A percentile compares a stretch with the other conserved stretches of the same genome.
These are phyloP conservation scores for Gracilaria domingensis DNA, from an alignment of 23 red algal genomes.

Conservation along the genomic window DNA sequence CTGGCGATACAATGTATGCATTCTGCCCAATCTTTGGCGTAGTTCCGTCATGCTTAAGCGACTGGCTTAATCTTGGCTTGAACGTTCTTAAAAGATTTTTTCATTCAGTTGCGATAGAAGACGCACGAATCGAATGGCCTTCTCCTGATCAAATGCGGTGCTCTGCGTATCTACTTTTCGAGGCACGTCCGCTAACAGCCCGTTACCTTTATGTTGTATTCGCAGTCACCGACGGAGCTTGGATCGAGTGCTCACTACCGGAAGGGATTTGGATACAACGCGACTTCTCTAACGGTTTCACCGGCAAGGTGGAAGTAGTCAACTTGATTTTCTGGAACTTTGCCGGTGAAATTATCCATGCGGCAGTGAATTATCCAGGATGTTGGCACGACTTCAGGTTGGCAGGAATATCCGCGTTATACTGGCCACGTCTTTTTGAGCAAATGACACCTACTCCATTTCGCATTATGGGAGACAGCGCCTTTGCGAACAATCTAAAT, in stretches of 20 bases:
- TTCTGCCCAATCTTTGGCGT: too few species aligned
- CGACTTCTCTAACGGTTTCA: constrained; percentile 22
- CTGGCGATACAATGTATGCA: too few species aligned
- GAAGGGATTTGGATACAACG: constrained; percentile 3
- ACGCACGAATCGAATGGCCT: too few species aligned
- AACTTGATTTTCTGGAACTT: constrained; percentile 45
- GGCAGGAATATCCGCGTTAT: not conserved
- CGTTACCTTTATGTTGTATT: constrained; percentile 1
- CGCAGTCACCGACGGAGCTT: constrained; percentile 5
- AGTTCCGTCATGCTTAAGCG: too few species aligned
- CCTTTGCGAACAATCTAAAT: not conserved
- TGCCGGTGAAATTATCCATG: not conserved
- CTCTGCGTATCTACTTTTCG: not conserved
- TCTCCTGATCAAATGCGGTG: not conserved
- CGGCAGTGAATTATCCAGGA: constrained; percentile 12
- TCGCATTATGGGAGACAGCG: not conserved
- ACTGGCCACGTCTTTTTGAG: not conserved
- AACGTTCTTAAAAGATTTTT: too few species aligned
- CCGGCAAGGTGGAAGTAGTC: constrained; percentile 19
- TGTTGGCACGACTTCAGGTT: constrained; percentile 8
- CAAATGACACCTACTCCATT: not conserved
- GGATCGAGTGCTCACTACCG: not conserved
- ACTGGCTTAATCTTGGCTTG: too few species aligned
- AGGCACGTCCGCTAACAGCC: not conserved
- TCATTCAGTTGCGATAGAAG: too few species aligned